Evolutionary conservation across 2,329 filamentous ascomycete species (phyloP).

Genomic region (Epichloe glyceriae): DNA sequence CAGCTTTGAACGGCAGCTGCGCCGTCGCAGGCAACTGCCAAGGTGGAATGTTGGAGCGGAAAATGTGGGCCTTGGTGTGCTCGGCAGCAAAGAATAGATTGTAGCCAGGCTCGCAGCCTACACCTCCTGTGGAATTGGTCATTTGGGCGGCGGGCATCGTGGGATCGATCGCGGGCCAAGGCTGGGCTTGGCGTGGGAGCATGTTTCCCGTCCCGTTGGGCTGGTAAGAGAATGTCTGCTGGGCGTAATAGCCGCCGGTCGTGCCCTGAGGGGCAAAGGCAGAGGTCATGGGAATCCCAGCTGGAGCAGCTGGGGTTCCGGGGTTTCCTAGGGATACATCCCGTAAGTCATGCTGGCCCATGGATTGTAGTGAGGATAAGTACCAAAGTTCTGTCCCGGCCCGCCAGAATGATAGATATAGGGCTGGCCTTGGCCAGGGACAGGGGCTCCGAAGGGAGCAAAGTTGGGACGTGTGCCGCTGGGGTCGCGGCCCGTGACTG

Average conservation of each 20-base stretch:
- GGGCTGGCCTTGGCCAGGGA: constrained; percentile 23
- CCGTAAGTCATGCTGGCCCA: constrained; percentile 17
- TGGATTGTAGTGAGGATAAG: constrained; percentile 10
- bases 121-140: constrained; percentile 43
- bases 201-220: constrained; percentile 25
- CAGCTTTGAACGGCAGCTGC: constrained; percentile 32
- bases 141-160: constrained; percentile 40
- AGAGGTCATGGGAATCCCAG: not conserved
- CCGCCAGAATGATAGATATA: constrained; percentile 25
- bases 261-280: constrained; percentile 3
- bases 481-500: constrained; percentile 25
- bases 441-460: constrained; percentile 20
- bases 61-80: constrained; percentile 47
- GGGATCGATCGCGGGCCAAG: constrained; percentile 28
- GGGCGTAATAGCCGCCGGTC: constrained; percentile 14
- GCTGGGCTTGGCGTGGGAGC: constrained; percentile 26
- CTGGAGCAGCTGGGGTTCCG: constrained; percentile 1
- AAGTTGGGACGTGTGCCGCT: constrained; percentile 18
- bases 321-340: constrained; percentile 10
- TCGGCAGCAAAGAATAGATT: constrained; percentile 47
- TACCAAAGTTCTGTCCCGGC: constrained; percentile 20
- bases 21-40: constrained; percentile 36
- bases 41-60: constrained; percentile 36
- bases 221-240: constrained; percentile 20
- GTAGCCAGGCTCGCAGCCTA: constrained; percentile 48